Base-by-base conservation (phyloP, 306 rosid species). In the Trifolium subterraneum region DNA sequence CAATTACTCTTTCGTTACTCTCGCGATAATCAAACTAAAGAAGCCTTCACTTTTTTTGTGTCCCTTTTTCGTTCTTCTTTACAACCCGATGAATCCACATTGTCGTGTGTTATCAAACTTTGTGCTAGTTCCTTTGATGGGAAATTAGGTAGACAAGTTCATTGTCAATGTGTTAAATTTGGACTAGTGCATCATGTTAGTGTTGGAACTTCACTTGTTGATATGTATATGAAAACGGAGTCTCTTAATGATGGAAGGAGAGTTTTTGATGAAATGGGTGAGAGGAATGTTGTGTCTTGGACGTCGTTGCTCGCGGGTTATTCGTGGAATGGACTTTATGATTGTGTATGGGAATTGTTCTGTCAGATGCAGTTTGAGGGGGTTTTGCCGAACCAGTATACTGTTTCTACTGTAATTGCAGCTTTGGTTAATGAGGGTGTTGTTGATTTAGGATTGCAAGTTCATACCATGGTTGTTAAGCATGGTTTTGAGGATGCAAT, bases 221-320 rank as follows among this genome's bases (percentile, higher is more conserved):
- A 91, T 71, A 88, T 93, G 97, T 91, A 93, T 77, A 93, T 91
- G 97, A 91, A 89, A 80, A 89, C 86, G 8, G 87, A 73, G 71
- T 56, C 22, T 70, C 75, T 89, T 19, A 56, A 56, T 7, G 87
- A 87, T 79, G 98, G 92, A 58, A 85, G 86, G 82, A 86, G 76
- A 75, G 90, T 77, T 74, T 93, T 93, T 79, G 86, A 89, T 66
- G 92, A 88, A 78, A 91, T 93, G 97, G 78, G 61, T 70, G 78
- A 71, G 42, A 88, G 79, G 68, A 89, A 89, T 88, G 90, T 89
- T 41, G 93, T 88, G 73, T 79, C 97, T 3, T 93, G 98, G 98
- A 93, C 90, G 41, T 88, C 97, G 6, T 71, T 93, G 84, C 69
- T 91, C 2, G 62, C 90, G 0, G 97, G 97, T 38, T 93, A 88